Conservation (phyloP, 305 asterid genomes). For the Solanum hybrid region DNA sequence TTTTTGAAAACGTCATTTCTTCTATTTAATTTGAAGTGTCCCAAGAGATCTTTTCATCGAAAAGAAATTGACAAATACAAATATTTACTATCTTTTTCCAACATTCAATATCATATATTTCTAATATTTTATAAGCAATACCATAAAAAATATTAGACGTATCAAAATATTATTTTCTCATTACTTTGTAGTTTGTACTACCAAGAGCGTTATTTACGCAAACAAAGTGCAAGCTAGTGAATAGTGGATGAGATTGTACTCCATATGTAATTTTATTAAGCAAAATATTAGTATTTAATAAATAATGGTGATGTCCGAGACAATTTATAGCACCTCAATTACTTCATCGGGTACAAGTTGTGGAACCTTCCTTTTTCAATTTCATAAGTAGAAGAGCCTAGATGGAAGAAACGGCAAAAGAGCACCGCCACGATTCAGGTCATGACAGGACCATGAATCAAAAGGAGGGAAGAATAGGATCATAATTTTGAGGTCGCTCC, state of each 20-base stretch:
- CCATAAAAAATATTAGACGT: not conserved
- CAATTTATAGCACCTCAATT: not conserved
- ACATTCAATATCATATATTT: not conserved
- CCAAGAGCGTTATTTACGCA: not conserved
- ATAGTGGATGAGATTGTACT: rapidly evolving
- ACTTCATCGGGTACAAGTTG: not conserved
- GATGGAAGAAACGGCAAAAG: not conserved
- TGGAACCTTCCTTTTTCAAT: not conserved
- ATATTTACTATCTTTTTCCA: not conserved
- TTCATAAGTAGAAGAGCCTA: not conserved
- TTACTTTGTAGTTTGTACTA: not conserved
- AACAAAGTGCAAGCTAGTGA: not conserved
- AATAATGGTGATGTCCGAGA: not conserved
- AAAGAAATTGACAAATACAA: not conserved
- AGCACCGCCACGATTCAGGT: not conserved
- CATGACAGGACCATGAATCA: not conserved
- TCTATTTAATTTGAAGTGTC: not conserved
- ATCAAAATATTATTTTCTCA: not conserved
- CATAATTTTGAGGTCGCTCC: not conserved
- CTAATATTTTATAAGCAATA: not conserved
- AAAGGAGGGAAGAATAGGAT: not conserved
- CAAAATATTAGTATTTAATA: not conserved
- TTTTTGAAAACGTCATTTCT: rapidly evolving
- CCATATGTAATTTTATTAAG: not conserved
- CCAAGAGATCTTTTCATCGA: not conserved